Evolutionary conservation across 345 rosid species (phyloP), one percentile per base, ranked within the genome.

Genomic region (Citrus hindsii): DNA sequence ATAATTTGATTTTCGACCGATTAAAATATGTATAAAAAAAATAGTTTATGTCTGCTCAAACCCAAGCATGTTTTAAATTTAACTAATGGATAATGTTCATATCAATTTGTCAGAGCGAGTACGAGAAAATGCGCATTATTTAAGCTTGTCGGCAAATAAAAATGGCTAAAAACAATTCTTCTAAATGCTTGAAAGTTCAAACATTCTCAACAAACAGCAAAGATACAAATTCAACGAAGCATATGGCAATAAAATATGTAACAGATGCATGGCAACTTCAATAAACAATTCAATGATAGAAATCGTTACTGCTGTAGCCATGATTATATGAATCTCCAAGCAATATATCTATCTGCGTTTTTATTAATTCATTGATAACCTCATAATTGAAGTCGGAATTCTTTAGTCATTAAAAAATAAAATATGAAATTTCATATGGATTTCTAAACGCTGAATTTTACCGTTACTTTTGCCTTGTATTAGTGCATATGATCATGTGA

Each of bases 191-290:
- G 86, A 84, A 76, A 74, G 81, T 86, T 83, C 87, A 84, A 76
- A 69, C 74, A 84, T 84, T 84, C 88, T 81, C 82, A 80, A 79
- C 88, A 77, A 88, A 82, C 84, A 86, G 90, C 76, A 79, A 79
- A 16, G 60, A 76, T 84, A 88, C 89, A 85, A 86, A 82, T 38
- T 59, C 68, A 72, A n/a, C 69, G 72, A 69, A 76, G 73, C 67
- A 76, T 18, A 32, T n/a, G 32, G 71, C 71, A 59, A 38, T 59
- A 38, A 68, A 69, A 60, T 59, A 67, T 61, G 66, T 33, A 78
- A 81, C 38, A 73, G 22, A 63, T 53, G 58, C 58, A 71, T 76
- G 22, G 56, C 51, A 61, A 21, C 30, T 76, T 53, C 9, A 14
- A 51, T 48, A 66, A 76, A 48, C 22, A 63, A 76, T 21, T 76